Evolutionary conservation across 2,329 filamentous ascomycete genomes (phyloP).

Genomic region (Alternaria gansuensis): DNA sequence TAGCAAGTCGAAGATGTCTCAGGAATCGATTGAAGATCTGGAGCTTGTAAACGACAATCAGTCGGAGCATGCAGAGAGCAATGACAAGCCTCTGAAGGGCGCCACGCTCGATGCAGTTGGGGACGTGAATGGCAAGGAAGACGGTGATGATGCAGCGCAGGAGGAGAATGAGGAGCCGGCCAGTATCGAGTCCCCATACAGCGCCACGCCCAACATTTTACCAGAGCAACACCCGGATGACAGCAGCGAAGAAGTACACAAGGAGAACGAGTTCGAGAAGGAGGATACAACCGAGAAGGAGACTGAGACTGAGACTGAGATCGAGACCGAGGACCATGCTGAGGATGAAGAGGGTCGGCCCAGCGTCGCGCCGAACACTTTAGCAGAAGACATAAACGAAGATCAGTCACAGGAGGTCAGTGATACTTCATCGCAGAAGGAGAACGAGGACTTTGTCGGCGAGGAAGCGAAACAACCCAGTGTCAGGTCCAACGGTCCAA

Average conservation of each 20-base stretch:
- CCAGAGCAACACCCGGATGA: neutral
- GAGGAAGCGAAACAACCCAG: neutral
- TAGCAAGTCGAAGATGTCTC: neutral
- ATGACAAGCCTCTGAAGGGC: neutral
- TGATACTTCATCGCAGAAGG: no score
- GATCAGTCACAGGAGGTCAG: neutral
- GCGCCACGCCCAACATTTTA: neutral
- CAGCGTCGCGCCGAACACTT: neutral
- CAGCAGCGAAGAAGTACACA: neutral
- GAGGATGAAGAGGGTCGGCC: neutral
- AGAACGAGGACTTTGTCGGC: neutral
- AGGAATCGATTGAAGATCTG: neutral
- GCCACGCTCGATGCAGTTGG: neutral
- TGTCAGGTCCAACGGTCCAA: accelerated
- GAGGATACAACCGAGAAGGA: no score
- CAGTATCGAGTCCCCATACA: neutral
- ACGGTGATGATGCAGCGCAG: neutral
- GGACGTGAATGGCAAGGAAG: neutral
- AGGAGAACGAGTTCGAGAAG: neutral
- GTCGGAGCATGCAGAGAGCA: neutral
- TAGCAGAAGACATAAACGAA: neutral
- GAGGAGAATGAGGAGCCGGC: neutral
- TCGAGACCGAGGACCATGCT: neutral
- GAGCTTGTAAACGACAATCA: neutral
- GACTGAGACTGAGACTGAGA: no score